These are phyloP conservation scores for Pseudogymnoascus sp. DNA, from an alignment of 2,329 filamentous ascomycete genomes.

Conservation along the genomic window DNA sequence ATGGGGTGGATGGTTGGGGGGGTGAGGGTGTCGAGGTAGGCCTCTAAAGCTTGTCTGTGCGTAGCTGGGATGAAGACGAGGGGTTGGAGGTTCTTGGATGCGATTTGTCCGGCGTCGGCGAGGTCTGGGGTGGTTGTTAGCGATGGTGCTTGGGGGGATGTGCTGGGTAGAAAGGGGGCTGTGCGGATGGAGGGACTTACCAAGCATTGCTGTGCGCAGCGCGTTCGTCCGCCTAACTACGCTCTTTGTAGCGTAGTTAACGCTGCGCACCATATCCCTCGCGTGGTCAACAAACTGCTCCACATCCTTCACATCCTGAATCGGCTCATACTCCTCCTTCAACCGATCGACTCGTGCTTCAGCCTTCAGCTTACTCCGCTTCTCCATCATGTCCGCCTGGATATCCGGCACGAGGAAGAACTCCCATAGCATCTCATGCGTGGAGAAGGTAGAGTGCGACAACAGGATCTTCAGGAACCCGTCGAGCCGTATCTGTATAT, in stretches of 20 bases:
- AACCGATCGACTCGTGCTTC: conserved; percentile 77
- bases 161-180: neutral
- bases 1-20: conserved; percentile 69
- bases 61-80: conserved; percentile 60
- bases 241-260: conserved; percentile 76
- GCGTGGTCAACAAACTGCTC: conserved; percentile 90
- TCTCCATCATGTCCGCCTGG: conserved; percentile 80
- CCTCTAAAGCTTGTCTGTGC: conserved; percentile 64
- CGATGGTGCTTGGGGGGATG: neutral
- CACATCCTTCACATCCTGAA: conserved; percentile 77
- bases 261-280: conserved; percentile 76
- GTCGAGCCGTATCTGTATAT: conserved; percentile 80
- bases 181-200: conserved; percentile 42
- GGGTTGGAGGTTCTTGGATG: conserved; percentile 45
- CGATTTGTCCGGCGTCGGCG: conserved; percentile 54
- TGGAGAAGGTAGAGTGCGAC: conserved; percentile 83
- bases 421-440: conserved; percentile 97
- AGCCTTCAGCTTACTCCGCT: conserved; percentile 80
- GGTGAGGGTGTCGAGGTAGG: conserved; percentile 59
- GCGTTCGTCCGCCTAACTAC: conserved; percentile 74
- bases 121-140: conserved; percentile 49
- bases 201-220: conserved; percentile 55
- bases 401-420: conserved; percentile 97
- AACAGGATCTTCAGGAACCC: conserved; percentile 82
- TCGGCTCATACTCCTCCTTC: conserved; percentile 78